Percentiles rank a stretch among this genome's conserved stretches.
These are phyloP conservation scores for Escovopsis sp. DNA, from an alignment of 2,329 filamentous ascomycete species.

Conservation along the genomic window DNA sequence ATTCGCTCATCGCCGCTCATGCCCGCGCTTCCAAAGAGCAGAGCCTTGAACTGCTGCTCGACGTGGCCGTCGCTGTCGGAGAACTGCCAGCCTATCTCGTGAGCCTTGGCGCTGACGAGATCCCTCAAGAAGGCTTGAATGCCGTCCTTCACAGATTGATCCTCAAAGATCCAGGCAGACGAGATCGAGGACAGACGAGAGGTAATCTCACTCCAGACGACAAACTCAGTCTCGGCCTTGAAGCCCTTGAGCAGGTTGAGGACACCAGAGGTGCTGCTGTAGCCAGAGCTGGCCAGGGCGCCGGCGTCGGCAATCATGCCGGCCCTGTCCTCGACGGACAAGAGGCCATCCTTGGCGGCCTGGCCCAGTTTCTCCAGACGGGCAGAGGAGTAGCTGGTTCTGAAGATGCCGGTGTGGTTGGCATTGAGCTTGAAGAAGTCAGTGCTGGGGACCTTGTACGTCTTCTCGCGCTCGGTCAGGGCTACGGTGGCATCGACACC, in stretches of 20 bases:
- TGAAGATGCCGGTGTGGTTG: conserved; percentile 84
- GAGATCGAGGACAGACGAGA: conserved; percentile 66
- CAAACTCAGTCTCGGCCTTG: conserved; percentile 68
- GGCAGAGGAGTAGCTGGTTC: conserved; percentile 73
- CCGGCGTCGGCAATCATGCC: conserved; percentile 92
- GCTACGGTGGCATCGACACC: conserved; percentile 51
- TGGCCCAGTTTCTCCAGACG: conserved; percentile 77
- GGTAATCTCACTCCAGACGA: conserved; percentile 90
- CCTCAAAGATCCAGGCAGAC: conserved; percentile 68
- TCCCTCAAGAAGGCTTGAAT: conserved; percentile 73
- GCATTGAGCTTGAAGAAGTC: conserved; percentile 97
- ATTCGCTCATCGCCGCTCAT: conserved; percentile 65
- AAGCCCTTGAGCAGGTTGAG: conserved; percentile 77
- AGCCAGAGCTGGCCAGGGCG: conserved; percentile 76
- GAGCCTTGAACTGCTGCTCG: conserved; percentile 83
- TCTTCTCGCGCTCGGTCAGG: conserved; percentile 44
- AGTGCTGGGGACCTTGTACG: conserved; percentile 61
- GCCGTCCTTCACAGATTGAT: conserved; percentile 54
- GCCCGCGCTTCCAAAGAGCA: conserved; percentile 77
- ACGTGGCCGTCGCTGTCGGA: conserved; percentile 74
- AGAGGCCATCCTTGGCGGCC: conserved; percentile 55
- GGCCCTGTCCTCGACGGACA: conserved; percentile 80
- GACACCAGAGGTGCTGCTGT: conserved; percentile 84
- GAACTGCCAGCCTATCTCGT: conserved; percentile 81
- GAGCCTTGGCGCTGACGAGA: conserved; percentile 63